Base-by-base conservation (phyloP, 2,329 filamentous ascomycete species). In the Colletotrichum tabaci region DNA sequence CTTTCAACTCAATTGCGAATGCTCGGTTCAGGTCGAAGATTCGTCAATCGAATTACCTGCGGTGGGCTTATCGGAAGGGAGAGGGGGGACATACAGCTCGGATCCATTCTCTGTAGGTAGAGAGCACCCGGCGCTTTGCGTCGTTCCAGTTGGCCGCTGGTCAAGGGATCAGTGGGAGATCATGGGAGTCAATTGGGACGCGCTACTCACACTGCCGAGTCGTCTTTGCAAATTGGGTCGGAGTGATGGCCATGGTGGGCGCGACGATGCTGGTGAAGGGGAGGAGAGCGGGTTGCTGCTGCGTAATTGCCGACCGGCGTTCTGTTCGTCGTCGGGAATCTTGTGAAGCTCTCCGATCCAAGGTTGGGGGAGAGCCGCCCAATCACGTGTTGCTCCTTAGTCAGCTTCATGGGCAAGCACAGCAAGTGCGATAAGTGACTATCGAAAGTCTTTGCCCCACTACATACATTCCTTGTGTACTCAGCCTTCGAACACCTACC, bases 31-130 rank as follows among this genome's bases (percentile, higher is more conserved):
- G 12, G 9, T 58, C 21, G 21, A 47, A 9, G 18, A 10, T 9
- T 58, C 23, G 23, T 42, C 42, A 15, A 61, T 26, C 16, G 4
- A 52, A 50, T 30, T 15, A 26, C 18, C 6, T 0, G 18, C 15
- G 4, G 62, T 56, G n/a, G 21, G 7, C 6, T 16, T 21, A 40
- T 76, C 55, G 70, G 7, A 18, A 44, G 6, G 58, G 35, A 23
- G 2, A 0, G 44, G 46, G 47, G n/a, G 23, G 76, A 92, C 95
- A 81, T 92, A 99, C 96, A 84, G 94, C 92, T 88, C 96, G 92
- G 78, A 98, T 90, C 96, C 96, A 99, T 87, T 96, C 93, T 82
- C 96, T 90, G 87, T 99, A 99, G 78, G 94, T 93, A 81, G 91
- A 90, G 77, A 98, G 84, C 75, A 98, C 96, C 87, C 96, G 91